phyloP scores from a whole-genome alignment of 2,329 filamentous ascomycete genomes.

The Aureobasidium musti region DNA sequence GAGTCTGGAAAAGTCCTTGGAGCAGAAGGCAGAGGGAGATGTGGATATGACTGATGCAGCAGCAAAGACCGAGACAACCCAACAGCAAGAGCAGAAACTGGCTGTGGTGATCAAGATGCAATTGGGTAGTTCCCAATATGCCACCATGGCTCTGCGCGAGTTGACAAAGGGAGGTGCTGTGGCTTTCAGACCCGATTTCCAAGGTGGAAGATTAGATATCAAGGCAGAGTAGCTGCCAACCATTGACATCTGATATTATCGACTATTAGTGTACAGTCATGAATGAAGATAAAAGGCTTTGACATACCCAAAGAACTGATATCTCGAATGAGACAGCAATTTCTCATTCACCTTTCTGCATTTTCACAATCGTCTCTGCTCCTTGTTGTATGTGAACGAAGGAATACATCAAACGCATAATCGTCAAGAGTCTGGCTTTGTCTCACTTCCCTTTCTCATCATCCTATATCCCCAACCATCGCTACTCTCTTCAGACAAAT shows the following conservation, averaged over 20 bases:
- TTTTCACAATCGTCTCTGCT: no score
- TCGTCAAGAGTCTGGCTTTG: no score
- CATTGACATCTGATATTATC: background rate
- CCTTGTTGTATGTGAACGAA: no score
- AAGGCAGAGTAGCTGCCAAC: background rate
- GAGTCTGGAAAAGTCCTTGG: constrained; percentile 26
- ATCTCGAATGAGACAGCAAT: no score
- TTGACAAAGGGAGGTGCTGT: constrained; percentile 69
- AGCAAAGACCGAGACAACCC: constrained; percentile 33
- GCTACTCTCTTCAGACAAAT: no score
- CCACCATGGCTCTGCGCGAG: constrained; percentile 79
- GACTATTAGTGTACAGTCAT: background rate
- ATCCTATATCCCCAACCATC: no score
- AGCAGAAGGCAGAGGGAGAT: constrained; percentile 10
- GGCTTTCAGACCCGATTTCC: constrained; percentile 64
- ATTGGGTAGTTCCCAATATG: constrained; percentile 77
- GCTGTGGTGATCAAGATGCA: constrained; percentile 73
- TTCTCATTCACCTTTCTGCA: no score
- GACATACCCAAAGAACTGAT: no score
- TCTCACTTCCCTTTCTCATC: no score
- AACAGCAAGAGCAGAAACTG: constrained; percentile 50
- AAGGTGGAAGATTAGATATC: constrained; percentile 31
- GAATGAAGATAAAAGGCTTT: background rate
- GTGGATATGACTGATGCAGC: constrained; percentile 25
- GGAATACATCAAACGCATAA: no score